These are phyloP conservation scores for Psilocybe tampanensis DNA, from an alignment of 768 basidiomycete species.

Conservation along the genomic window DNA sequence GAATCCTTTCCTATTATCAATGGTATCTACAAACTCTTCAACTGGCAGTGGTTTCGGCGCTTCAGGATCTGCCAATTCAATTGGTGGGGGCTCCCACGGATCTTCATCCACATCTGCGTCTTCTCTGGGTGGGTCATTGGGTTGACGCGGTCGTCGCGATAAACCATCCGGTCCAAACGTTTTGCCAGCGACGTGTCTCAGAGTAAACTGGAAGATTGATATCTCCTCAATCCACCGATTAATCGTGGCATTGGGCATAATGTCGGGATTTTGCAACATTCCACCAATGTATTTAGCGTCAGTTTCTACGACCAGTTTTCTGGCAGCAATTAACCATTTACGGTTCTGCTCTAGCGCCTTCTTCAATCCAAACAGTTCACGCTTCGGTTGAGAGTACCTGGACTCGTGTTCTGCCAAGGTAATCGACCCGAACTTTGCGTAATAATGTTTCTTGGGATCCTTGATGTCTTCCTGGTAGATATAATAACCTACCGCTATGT, in stretches of 20 bases:
- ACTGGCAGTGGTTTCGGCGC: no score
- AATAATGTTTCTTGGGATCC: slow-evolving; percentile 23
- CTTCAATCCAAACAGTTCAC: slow-evolving; percentile 40
- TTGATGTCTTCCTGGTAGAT: slow-evolving; percentile 33
- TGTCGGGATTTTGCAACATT: slow-evolving; percentile 35
- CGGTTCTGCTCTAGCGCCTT: slow-evolving; percentile 20
- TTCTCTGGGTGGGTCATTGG: background rate
- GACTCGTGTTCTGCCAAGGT: slow-evolving; percentile 36
- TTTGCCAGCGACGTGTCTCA: slow-evolving; percentile 29
- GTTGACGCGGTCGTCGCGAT: slow-evolving; percentile 20
- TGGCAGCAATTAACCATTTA: slow-evolving; percentile 21
- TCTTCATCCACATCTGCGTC: background rate
- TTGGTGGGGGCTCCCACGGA: slow-evolving; percentile 13
- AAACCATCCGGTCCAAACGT: slow-evolving; percentile 33
- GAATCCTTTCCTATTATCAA: no score
- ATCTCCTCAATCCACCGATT: slow-evolving; percentile 40
- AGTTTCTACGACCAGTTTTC: slow-evolving; percentile 32
- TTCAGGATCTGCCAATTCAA: no score
- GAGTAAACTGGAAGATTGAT: slow-evolving; percentile 30
- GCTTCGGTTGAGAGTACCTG: slow-evolving; percentile 39
- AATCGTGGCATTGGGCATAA: slow-evolving; percentile 33
- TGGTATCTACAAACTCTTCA: no score
- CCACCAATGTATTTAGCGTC: slow-evolving; percentile 35
- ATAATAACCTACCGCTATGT: slow-evolving; percentile 36
- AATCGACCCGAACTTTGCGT: slow-evolving; percentile 38